Conservation (phyloP, 257 asterid genomes). For the Lycium barbarum region DNA sequence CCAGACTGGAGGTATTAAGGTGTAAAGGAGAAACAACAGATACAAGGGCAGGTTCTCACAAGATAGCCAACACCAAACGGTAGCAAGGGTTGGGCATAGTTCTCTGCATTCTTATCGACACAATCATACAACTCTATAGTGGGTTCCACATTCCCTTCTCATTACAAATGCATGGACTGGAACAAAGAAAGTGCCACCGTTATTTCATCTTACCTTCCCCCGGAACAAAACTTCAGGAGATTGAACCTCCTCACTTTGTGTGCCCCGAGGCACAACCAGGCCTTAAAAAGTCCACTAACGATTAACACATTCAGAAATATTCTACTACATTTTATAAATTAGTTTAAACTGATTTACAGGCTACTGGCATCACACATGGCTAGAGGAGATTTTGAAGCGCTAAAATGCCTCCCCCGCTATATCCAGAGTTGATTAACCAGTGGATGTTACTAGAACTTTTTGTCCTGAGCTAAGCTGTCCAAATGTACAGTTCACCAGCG, state of each 20-base stretch:
- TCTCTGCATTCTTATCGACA: background rate
- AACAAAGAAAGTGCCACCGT: background rate
- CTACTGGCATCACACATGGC: slow-evolving; percentile 21
- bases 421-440: slow-evolving; percentile 15
- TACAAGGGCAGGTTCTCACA: background rate
- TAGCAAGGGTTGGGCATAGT: background rate
- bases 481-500: slow-evolving; percentile 40
- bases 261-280: background rate
- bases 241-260: background rate
- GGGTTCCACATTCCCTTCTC: background rate
- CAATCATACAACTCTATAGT: background rate
- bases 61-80: too few species aligned
- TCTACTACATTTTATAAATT: background rate
- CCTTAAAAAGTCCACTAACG: too few species aligned
- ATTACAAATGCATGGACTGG: background rate
- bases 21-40: background rate
- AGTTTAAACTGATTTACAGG: slow-evolving; percentile 24
- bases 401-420: slow-evolving; percentile 33
- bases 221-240: background rate
- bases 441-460: slow-evolving; percentile 27
- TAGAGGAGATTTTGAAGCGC: slow-evolving; percentile 12
- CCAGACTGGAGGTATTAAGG: too few species aligned
- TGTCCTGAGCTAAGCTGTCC: slow-evolving; percentile 30
- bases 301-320: background rate
- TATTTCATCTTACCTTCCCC: background rate